Evolutionary conservation across 306 rosid species (phyloP).

Genomic region (Hippophae tibetana): DNA sequence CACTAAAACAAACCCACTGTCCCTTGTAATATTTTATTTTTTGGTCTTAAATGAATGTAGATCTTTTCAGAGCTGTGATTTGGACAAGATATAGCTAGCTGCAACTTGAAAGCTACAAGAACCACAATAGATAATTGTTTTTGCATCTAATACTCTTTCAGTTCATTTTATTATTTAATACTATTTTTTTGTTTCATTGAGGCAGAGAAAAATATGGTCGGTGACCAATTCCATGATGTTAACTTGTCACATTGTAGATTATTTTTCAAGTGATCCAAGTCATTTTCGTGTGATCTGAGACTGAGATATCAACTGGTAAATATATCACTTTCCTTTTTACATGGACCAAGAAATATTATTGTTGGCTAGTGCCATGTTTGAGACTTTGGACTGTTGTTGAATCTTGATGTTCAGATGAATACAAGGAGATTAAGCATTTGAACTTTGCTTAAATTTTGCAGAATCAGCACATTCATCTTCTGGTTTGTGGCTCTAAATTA

Average conservation of each 20-base stretch:
- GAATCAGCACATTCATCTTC: no score
- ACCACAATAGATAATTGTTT: conserved; percentile 39
- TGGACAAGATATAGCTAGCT: conserved; percentile 26
- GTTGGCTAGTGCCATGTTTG: no score
- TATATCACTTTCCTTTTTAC: no score
- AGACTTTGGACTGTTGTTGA: no score
- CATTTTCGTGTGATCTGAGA: no score
- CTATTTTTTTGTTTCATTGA: conserved; percentile 12
- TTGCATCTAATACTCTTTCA: conserved; percentile 24
- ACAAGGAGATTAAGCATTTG: no score
- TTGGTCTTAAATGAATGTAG: conserved; percentile 40
- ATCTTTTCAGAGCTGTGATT: conserved; percentile 43
- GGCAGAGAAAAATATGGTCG: conserved; percentile 7
- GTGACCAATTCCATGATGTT: conserved; percentile 25
- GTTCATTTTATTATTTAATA: conserved; percentile 1
- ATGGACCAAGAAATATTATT: no score
- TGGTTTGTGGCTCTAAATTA: no score
- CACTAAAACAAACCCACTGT: conserved; percentile 1
- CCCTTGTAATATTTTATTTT: conserved; percentile 25
- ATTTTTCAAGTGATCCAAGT: no score
- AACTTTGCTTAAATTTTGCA: no score
- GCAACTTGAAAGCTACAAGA: conserved; percentile 31
- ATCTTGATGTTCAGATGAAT: no score
- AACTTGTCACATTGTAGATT: conserved; percentile 29
- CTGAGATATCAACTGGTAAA: no score